Percentiles rank a stretch among this genome's conserved stretches.
Evolutionary conservation across 352 stramenopile species (phyloP).

Genomic region (Phytophthora agathidicida): DNA sequence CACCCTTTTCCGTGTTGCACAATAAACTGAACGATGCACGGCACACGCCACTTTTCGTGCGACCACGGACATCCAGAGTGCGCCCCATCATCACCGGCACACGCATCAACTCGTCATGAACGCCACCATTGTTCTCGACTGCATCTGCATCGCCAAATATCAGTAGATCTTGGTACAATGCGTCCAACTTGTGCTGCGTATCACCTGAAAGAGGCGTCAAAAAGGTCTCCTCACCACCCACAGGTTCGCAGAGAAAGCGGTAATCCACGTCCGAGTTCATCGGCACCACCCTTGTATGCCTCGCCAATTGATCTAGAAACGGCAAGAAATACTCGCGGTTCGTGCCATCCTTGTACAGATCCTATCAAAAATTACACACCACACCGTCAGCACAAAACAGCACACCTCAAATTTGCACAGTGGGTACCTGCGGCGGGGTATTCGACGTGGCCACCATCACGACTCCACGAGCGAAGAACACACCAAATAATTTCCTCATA

Average conservation of each 20-base stretch:
- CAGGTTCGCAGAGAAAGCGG: slow-evolving; percentile 54
- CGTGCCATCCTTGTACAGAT: slow-evolving; percentile 95
- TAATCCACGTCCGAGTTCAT: slow-evolving; percentile 82
- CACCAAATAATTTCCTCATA: slow-evolving; percentile 94
- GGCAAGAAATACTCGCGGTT: slow-evolving; percentile 97
- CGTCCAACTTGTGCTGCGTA: slow-evolving; percentile 46
- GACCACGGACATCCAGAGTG: slow-evolving; percentile 52
- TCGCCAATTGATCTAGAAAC: slow-evolving; percentile 95
- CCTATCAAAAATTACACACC: slow-evolving; percentile 36
- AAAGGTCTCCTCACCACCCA: slow-evolving; percentile 49
- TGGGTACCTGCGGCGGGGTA: slow-evolving; percentile 62
- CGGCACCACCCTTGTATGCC: slow-evolving; percentile 84
- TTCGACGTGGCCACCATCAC: slow-evolving; percentile 98
- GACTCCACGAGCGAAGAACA: slow-evolving; percentile 89
- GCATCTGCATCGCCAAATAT: slow-evolving; percentile 7
- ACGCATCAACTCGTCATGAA: slow-evolving; percentile 39
- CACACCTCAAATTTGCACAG: not conserved
- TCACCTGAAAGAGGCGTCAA: slow-evolving; percentile 50
- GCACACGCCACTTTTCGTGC: slow-evolving; percentile 50
- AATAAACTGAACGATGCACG: slow-evolving; percentile 93
- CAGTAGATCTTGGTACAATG: slow-evolving; percentile 49
- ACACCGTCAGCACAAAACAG: slow-evolving; percentile 6
- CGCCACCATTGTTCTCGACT: not conserved
- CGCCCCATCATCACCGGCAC: slow-evolving; percentile 87
- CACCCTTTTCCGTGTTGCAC: slow-evolving; percentile 94